Conservation (phyloP, 2,329 filamentous ascomycete genomes). For the Rutstroemia sp. region DNA sequence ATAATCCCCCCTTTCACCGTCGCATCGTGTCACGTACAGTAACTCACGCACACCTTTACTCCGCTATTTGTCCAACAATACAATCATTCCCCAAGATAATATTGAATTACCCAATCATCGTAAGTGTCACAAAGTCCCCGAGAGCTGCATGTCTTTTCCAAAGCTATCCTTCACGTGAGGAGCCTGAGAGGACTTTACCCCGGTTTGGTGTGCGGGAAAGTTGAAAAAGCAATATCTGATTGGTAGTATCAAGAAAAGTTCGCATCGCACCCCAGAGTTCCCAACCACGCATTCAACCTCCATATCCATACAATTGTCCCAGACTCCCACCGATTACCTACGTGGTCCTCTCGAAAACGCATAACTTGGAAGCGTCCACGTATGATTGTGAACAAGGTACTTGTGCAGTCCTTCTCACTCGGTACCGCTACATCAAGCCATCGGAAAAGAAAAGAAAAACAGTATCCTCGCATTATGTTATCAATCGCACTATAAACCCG, state of each 20-base stretch:
- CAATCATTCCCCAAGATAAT: not conserved
- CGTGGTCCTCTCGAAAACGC: conserved; percentile 24
- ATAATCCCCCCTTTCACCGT: conserved; percentile 10
- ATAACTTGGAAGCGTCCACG: conserved; percentile 23
- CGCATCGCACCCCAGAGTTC: conserved; percentile 11
- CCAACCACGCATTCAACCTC: conserved; percentile 8
- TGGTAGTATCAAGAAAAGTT: conserved; percentile 20
- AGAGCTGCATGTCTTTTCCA: conserved; percentile 3
- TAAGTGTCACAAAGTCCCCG: conserved; percentile 11
- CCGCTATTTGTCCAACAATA: conserved; percentile 17
- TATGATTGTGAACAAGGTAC: conserved; percentile 19
- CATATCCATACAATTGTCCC: conserved; percentile 12
- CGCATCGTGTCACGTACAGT: conserved; percentile 11
- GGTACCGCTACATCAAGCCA: conserved; percentile 12
- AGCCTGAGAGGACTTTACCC: not conserved
- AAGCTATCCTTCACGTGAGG: conserved; percentile 8
- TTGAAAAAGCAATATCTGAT: conserved; percentile 16
- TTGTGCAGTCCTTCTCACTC: not conserved
- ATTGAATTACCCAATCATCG: conserved; percentile 8
- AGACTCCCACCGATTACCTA: conserved; percentile 18
- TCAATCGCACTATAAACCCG: conserved; percentile 16
- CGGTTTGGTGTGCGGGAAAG: not conserved
- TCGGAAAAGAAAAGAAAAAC: conserved; percentile 10
- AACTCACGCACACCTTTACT: conserved; percentile 2
- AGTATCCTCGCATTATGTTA: conserved; percentile 20